A percentile compares a stretch with the other conserved stretches of the same genome.
Conservation (phyloP, 495 filamentous ascomycete species). For the Annulohypoxylon stygium region DNA sequence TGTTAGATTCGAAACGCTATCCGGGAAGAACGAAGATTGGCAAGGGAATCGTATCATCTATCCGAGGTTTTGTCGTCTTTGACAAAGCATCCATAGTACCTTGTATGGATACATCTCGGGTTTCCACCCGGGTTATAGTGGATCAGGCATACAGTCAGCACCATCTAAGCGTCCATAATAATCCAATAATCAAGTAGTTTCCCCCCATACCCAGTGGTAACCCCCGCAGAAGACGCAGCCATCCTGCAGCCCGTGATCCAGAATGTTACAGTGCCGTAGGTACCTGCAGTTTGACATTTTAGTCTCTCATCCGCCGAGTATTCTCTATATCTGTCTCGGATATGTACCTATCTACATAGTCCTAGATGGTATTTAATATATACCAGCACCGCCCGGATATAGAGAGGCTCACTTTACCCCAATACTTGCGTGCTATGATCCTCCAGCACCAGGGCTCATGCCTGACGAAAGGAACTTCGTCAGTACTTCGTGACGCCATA, state of each 20-base stretch:
- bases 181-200: slow-evolving; percentile 22
- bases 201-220: background rate
- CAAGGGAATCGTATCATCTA: slow-evolving; percentile 7
- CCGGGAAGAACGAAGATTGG: background rate
- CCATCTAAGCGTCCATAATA: slow-evolving; percentile 24
- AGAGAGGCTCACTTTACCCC: background rate
- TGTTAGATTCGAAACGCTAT: slow-evolving; percentile 2
- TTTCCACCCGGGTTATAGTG: background rate
- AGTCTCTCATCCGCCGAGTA: background rate
- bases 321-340: background rate
- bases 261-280: slow-evolving; percentile 15
- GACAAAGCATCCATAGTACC: slow-evolving; percentile 26
- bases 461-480: background rate
- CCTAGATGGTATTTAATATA: background rate
- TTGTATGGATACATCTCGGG: background rate
- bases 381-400: background rate
- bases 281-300: slow-evolving; percentile 16
- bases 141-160: slow-evolving; percentile 24
- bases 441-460: background rate
- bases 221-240: background rate
- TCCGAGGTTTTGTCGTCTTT: slow-evolving; percentile 31
- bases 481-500: background rate
- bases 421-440: background rate
- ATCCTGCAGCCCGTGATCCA: slow-evolving; percentile 13
- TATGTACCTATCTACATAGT: background rate